phyloP scores from a whole-genome alignment of 345 rosid genomes.

The Leavenworthia alabamica region DNA sequence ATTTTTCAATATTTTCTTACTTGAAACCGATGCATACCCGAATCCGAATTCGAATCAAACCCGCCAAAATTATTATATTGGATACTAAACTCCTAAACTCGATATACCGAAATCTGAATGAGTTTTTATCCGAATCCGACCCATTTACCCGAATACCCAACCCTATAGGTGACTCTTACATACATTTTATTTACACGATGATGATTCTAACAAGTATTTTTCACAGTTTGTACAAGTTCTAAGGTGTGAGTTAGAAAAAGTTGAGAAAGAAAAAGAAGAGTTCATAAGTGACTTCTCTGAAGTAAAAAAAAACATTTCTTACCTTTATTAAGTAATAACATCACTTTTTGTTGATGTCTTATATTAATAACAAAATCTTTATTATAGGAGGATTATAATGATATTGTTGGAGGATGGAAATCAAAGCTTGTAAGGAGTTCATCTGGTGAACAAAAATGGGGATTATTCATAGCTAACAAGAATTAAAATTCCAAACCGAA shows the following conservation, averaged over 20 bases:
- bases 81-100: no score
- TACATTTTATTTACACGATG: background rate
- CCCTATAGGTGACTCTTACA: constrained; percentile 37
- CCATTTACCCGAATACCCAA: no score
- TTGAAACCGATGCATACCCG: no score
- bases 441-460: constrained; percentile 74
- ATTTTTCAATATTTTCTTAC: no score
- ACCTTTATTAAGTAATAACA: background rate
- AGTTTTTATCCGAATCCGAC: no score
- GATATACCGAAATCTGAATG: no score
- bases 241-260: constrained; percentile 46
- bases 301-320: constrained; percentile 25
- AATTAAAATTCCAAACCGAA: background rate
- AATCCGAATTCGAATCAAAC: no score
- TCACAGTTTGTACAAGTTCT: constrained; percentile 65
- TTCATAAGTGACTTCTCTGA: constrained; percentile 72
- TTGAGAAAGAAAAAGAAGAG: constrained; percentile 70
- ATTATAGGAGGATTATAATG: constrained; percentile 66
- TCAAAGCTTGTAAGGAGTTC: constrained; percentile 57
- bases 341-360: background rate
- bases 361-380: background rate
- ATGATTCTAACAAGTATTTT: background rate
- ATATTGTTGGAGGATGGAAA: constrained; percentile 70
- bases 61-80: no score
- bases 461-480: constrained; percentile 51